Conservation (phyloP, 202 grass and related monocot genomes). For the Saccharum hybrid region DNA sequence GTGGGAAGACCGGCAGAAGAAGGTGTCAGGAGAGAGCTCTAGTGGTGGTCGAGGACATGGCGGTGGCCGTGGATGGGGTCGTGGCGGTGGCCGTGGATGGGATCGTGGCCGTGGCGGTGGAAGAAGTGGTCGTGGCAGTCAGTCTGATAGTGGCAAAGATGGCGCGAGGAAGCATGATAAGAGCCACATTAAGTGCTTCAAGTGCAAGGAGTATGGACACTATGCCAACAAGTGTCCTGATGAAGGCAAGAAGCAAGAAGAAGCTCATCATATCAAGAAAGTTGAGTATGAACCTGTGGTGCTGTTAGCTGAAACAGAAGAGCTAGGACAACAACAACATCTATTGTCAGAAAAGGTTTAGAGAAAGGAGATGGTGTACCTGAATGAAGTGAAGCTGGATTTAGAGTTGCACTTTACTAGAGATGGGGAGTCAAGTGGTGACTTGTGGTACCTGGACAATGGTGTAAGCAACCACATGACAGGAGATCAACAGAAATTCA, state of each 20-base stretch:
- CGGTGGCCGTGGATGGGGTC: not conserved
- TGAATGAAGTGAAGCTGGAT: not conserved
- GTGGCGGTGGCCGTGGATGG: no score
- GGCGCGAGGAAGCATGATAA: no score
- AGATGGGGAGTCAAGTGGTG: rapidly evolving
- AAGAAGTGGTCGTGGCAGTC: not conserved
- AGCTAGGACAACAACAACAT: not conserved
- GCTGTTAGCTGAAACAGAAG: not conserved
- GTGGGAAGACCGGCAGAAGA: no score
- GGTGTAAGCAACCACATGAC: not conserved
- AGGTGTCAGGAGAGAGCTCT: no score
- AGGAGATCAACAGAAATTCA: not conserved
- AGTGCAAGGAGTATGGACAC: not conserved
- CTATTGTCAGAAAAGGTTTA: no score
- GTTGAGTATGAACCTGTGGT: not conserved
- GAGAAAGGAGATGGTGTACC: rapidly evolving
- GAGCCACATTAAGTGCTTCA: not conserved
- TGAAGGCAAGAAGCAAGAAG: not conserved
- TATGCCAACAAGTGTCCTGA: not conserved
- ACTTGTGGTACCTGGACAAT: not conserved
- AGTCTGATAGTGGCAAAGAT: not conserved
- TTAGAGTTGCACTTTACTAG: not conserved
- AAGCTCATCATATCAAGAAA: not conserved
- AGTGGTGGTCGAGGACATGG: no score
- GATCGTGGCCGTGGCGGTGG: not conserved